Evolutionary conservation across 768 basidiomycete genomes (phyloP).

Genomic region (Omphalotus guepiniiformis): DNA sequence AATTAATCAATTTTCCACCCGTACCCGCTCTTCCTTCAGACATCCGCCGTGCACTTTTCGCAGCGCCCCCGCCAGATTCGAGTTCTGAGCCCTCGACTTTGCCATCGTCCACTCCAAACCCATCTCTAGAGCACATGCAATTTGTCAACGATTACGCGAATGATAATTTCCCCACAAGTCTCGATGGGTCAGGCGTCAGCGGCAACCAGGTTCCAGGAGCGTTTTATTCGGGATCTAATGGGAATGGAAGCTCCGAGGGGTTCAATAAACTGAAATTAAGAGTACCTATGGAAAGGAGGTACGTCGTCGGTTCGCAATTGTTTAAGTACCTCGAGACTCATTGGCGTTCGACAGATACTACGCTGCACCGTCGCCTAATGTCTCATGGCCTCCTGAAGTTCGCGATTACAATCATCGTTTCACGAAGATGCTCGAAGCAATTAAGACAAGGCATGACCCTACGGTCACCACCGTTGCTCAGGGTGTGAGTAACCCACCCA

Average conservation of each 20-base stretch:
- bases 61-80: conserved; percentile 15
- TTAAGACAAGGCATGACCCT: conserved; percentile 94
- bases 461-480: conserved; percentile 97
- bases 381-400: conserved; percentile 87
- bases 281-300: conserved; percentile 85
- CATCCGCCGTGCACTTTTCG: conserved; percentile 57
- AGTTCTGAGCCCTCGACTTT: conserved; percentile 45
- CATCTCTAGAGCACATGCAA: conserved; percentile 49
- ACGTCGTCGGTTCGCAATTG: conserved; percentile 17
- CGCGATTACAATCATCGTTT: conserved; percentile 91
- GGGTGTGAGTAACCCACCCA: no score
- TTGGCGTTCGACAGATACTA: conserved; percentile 61
- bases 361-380: conserved; percentile 43
- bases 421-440: conserved; percentile 79
- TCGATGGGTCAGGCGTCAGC: conserved; percentile 20
- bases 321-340: conserved; percentile 7
- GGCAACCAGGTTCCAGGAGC: conserved; percentile 15
- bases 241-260: conserved; percentile 26
- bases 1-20: conserved; percentile 82
- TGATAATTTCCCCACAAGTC: conserved; percentile 2
- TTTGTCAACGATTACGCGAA: conserved; percentile 4
- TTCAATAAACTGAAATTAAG: conserved; percentile 62
- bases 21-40: conserved; percentile 58
- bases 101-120: conserved; percentile 80
- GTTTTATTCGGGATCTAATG: conserved; percentile 5